Conservation (phyloP, 1,139 yeast genomes). For the Geotrichum fermentans region DNA sequence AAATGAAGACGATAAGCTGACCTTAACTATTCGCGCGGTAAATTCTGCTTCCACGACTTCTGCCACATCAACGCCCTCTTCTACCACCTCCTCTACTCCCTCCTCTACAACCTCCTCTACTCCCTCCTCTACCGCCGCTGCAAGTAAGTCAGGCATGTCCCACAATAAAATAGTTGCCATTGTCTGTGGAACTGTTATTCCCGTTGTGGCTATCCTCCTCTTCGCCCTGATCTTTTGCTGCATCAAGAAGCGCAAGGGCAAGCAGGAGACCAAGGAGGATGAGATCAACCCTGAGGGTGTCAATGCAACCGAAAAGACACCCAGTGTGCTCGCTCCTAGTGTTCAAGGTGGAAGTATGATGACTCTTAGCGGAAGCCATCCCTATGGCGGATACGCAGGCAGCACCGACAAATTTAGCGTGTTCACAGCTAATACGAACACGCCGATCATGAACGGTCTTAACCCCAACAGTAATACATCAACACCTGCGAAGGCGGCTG, state of each 20-base stretch:
- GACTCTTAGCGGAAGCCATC: neutral
- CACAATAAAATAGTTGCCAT: conserved; percentile 36
- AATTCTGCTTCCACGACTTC: too few relatives aligned
- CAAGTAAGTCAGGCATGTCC: neutral
- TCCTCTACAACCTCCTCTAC: conserved; percentile 1
- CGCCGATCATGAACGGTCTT: neutral
- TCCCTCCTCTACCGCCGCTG: neutral
- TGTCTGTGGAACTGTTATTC: conserved; percentile 84
- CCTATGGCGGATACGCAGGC: conserved; percentile 1
- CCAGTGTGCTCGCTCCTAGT: neutral
- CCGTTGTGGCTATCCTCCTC: conserved; percentile 45
- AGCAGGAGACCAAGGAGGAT: conserved; percentile 23
- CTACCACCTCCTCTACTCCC: neutral
- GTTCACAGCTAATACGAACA: neutral
- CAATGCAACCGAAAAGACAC: conserved; percentile 14
- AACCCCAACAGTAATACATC: neutral
- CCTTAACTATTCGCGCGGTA: conserved; percentile 10
- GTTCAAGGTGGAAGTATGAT: neutral
- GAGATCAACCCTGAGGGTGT: conserved; percentile 21
- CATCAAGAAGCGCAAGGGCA: conserved; percentile 33
- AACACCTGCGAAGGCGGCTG: conserved; percentile 14
- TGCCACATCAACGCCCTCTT: neutral
- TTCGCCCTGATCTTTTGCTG: conserved; percentile 50
- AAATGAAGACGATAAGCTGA: conserved; percentile 1
- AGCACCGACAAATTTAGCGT: conserved; percentile 12